Percentiles rank a stretch among this genome's conserved stretches.
Evolutionary conservation across 805 yeast genomes (phyloP).

Genomic region (Hanseniaspora thailandica): DNA sequence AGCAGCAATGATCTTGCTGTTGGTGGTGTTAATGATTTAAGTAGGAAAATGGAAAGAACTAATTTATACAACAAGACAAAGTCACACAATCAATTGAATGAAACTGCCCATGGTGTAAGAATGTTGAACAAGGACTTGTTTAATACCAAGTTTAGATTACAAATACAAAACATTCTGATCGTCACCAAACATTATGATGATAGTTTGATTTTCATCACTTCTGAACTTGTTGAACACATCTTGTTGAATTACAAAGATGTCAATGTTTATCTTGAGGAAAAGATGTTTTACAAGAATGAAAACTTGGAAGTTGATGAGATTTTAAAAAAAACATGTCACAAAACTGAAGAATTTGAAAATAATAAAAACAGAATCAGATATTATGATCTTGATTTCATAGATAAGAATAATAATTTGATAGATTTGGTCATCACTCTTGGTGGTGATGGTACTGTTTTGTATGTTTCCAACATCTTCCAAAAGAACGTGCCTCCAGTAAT

Average conservation of each 20-base stretch:
- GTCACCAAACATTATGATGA: constrained; percentile 87
- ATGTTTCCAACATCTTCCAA: constrained; percentile 78
- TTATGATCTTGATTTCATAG: constrained; percentile 57
- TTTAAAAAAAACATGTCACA: constrained; percentile 28
- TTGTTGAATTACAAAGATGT: constrained; percentile 33
- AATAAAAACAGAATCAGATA: constrained; percentile 31
- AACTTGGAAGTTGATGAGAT: constrained; percentile 53
- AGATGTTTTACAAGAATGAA: constrained; percentile 42
- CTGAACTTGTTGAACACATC: constrained; percentile 73
- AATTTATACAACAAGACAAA: constrained; percentile 41
- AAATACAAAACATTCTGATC: constrained; percentile 59
- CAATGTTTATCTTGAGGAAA: constrained; percentile 62
- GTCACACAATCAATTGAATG: constrained; percentile 65
- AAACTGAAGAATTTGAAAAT: neutral
- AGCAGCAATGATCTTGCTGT: too few relatives aligned
- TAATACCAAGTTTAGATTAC: constrained; percentile 59
- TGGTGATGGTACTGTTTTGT: constrained; percentile 92
- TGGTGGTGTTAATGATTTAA: neutral
- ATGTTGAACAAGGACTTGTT: constrained; percentile 59
- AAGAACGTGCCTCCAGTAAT: constrained; percentile 81
- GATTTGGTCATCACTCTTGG: constrained; percentile 84
- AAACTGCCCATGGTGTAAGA: constrained; percentile 72
- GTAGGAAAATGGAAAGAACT: constrained; percentile 23
- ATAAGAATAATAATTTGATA: constrained; percentile 33
- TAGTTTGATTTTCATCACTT: constrained; percentile 58